Evolutionary conservation across 768 basidiomycete genomes (phyloP).

Genomic region (Pleurotus platypus): DNA sequence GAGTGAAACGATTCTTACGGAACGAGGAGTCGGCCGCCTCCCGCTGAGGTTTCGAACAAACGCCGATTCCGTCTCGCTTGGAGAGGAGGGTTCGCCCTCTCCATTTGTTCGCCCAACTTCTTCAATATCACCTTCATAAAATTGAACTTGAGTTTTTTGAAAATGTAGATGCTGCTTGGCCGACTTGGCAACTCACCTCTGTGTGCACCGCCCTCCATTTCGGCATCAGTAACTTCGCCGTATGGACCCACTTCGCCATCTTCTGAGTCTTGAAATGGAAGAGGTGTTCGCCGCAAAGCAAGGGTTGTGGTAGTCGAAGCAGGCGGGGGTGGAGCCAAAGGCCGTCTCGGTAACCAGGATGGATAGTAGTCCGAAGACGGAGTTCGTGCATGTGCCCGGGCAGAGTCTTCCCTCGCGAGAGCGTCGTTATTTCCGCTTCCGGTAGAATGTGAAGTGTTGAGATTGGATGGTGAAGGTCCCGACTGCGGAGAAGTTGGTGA

Average conservation of each 20-base stretch:
- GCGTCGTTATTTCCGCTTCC: neutral
- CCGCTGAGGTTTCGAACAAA: slow-evolving; percentile 47
- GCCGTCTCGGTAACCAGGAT: slow-evolving; percentile 79
- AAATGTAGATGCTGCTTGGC: no score
- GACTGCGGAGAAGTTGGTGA: slow-evolving; percentile 4
- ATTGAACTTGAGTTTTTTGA: no score
- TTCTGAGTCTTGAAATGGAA: slow-evolving; percentile 6
- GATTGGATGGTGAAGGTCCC: neutral
- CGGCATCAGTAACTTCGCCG: slow-evolving; percentile 1
- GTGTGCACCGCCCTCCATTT: neutral
- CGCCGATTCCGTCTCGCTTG: slow-evolving; percentile 25
- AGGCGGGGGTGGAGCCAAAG: slow-evolving; percentile 66
- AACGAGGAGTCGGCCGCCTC: slow-evolving; percentile 77
- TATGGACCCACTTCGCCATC: neutral
- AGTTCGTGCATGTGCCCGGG: neutral
- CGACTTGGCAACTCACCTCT: no score
- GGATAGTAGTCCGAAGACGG: slow-evolving; percentile 65
- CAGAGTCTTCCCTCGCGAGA: neutral
- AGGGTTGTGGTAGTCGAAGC: slow-evolving; percentile 4
- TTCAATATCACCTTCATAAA: neutral
- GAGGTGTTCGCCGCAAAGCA: neutral
- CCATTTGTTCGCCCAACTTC: neutral
- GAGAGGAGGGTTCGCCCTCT: slow-evolving; percentile 59
- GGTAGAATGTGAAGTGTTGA: neutral
- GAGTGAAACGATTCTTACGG: slow-evolving; percentile 76